Conservation (phyloP, 257 asterid species). For the Buddleja alternifolia region DNA sequence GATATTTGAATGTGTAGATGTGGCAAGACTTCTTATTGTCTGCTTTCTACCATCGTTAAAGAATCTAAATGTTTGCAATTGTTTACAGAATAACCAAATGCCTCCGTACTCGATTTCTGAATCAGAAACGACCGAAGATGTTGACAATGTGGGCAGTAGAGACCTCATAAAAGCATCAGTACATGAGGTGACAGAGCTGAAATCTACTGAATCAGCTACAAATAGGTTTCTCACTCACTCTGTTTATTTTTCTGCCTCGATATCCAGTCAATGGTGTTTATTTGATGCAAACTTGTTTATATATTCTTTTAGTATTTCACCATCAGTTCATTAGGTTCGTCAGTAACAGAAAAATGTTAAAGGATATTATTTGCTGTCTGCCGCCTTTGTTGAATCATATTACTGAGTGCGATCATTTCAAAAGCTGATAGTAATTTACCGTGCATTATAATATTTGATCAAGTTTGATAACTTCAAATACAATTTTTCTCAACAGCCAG, state of each 20-base stretch:
- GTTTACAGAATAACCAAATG: slow-evolving; percentile 32
- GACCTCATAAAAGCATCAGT: slow-evolving; percentile 42
- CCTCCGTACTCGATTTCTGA: slow-evolving; percentile 36
- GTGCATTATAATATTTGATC: slow-evolving; percentile 8
- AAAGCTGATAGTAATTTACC: slow-evolving; percentile 13
- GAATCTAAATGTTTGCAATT: slow-evolving; percentile 20
- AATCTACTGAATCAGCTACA: slow-evolving; percentile 34
- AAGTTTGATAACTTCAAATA: slow-evolving; percentile 25
- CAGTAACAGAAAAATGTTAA: background rate
- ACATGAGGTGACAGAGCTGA: slow-evolving; percentile 35
- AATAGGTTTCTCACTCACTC: slow-evolving; percentile 40
- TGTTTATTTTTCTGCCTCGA: slow-evolving; percentile 17
- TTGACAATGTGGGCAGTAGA: slow-evolving; percentile 32
- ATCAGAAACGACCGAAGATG: slow-evolving; percentile 36
- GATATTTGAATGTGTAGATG: too few relatives aligned
- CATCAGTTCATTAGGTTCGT: slow-evolving; percentile 15
- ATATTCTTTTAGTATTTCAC: background rate
- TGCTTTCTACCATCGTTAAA: background rate
- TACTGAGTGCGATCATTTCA: too few relatives aligned
- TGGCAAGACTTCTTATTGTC: background rate
- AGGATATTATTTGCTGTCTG: too few relatives aligned
- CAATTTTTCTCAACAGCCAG: slow-evolving; percentile 51
- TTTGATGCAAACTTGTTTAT: background rate
- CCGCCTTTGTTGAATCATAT: too few relatives aligned
- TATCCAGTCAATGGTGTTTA: slow-evolving; percentile 1